Conservation (phyloP, 306 rosid species). For the Gillenia trifoliata region DNA sequence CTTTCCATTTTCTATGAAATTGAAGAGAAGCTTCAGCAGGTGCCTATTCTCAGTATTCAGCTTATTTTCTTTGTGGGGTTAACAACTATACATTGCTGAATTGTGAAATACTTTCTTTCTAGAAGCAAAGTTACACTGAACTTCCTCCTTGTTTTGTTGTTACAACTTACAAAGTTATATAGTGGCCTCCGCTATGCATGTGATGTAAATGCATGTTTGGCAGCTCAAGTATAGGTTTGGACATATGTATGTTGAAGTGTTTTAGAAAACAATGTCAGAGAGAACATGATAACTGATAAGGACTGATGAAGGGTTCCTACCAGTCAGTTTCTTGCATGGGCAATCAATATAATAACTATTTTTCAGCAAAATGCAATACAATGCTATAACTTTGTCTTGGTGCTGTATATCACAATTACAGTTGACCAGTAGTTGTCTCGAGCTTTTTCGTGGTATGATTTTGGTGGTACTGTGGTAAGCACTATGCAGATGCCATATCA, state of each 20-base stretch:
- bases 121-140: not conserved
- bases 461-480: slow-evolving; percentile 20
- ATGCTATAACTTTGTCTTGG: slow-evolving; percentile 2
- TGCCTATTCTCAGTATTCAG: slow-evolving; percentile 27
- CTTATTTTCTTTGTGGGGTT: slow-evolving; percentile 22
- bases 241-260: not conserved
- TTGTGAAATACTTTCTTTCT: slow-evolving; percentile 1
- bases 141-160: not conserved
- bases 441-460: slow-evolving; percentile 19
- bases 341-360: slow-evolving; percentile 16
- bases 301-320: not conserved
- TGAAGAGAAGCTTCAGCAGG: slow-evolving; percentile 86
- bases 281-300: not conserved
- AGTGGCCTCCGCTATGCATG: not conserved
- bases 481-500: slow-evolving; percentile 13
- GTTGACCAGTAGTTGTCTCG: slow-evolving; percentile 12
- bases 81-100: slow-evolving; percentile 14
- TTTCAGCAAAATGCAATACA: not conserved
- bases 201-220: not conserved
- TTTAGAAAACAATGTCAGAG: not conserved
- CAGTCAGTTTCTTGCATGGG: slow-evolving; percentile 17
- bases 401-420: slow-evolving; percentile 25
- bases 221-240: not conserved
- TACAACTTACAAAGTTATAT: not conserved
- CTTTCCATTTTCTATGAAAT: slow-evolving; percentile 72